A percentile compares a stretch with the other conserved stretches of the same genome.
Conservation (phyloP, 345 rosid genomes). For the Rhodomyrtus tomentosa region DNA sequence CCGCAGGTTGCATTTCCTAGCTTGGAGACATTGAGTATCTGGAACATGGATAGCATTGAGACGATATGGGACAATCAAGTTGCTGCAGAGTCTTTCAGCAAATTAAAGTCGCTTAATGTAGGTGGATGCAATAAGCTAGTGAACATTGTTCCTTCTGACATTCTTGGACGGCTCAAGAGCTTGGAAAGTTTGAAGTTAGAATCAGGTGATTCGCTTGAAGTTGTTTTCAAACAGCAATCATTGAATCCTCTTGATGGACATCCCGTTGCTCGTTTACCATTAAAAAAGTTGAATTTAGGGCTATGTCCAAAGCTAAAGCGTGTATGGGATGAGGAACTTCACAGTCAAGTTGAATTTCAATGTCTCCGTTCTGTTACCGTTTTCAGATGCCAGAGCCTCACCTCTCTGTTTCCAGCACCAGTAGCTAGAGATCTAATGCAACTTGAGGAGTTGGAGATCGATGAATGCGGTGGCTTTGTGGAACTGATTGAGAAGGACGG, state of each 20-base stretch:
- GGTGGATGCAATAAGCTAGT: accelerated
- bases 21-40: accelerated
- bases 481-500: not conserved
- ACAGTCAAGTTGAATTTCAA: not conserved
- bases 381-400: not conserved
- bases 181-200: accelerated
- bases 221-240: not conserved
- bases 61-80: not conserved
- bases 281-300: accelerated
- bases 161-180: not conserved
- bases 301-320: not conserved
- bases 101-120: not conserved
- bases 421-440: not conserved
- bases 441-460: not conserved
- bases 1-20: not conserved
- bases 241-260: not conserved
- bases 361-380: not conserved
- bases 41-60: accelerated
- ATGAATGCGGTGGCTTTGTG: not conserved
- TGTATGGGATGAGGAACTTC: not conserved
- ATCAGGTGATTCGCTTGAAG: not conserved
- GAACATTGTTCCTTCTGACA: not conserved
- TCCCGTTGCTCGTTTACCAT: accelerated
- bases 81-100: not conserved
- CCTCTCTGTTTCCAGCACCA: not conserved